Conservation (phyloP, 371 early-diverging fungal species). For the Synchytrium microbalum region DNA sequence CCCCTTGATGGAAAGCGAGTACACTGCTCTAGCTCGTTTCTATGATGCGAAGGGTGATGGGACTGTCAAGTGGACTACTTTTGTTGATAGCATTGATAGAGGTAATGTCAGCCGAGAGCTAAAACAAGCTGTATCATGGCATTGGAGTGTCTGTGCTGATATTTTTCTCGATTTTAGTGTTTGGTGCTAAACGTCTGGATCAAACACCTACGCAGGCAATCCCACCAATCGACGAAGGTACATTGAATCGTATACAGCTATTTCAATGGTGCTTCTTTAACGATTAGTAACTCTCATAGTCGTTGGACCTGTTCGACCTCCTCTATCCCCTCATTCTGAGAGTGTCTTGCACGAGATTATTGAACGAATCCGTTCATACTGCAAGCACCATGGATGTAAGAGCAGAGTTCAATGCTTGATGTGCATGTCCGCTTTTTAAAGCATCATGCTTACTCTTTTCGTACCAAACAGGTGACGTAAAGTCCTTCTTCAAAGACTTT, state of each 20-base stretch:
- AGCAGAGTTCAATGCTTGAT: background rate
- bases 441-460: too few relatives aligned
- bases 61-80: slow-evolving; percentile 33
- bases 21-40: slow-evolving; percentile 19
- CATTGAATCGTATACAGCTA: background rate
- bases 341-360: slow-evolving; percentile 24
- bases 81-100: slow-evolving; percentile 41
- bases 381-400: slow-evolving; percentile 38
- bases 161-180: slow-evolving; percentile 17
- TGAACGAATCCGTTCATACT: slow-evolving; percentile 28
- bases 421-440: background rate
- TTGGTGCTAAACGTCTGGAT: slow-evolving; percentile 39
- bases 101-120: slow-evolving; percentile 21
- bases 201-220: slow-evolving; percentile 30
- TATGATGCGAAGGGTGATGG: slow-evolving; percentile 24
- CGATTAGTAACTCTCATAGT: too few relatives aligned
- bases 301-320: slow-evolving; percentile 29
- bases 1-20: slow-evolving; percentile 33
- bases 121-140: background rate
- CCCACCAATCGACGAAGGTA: slow-evolving; percentile 25
- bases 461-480: slow-evolving; percentile 27
- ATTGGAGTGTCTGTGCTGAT: background rate
- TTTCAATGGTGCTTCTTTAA: too few relatives aligned
- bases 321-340: slow-evolving; percentile 29
- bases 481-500: slow-evolving; percentile 47